Evolutionary conservation across 768 basidiomycete genomes (phyloP).

Genomic region (Mycena vulgaris): DNA sequence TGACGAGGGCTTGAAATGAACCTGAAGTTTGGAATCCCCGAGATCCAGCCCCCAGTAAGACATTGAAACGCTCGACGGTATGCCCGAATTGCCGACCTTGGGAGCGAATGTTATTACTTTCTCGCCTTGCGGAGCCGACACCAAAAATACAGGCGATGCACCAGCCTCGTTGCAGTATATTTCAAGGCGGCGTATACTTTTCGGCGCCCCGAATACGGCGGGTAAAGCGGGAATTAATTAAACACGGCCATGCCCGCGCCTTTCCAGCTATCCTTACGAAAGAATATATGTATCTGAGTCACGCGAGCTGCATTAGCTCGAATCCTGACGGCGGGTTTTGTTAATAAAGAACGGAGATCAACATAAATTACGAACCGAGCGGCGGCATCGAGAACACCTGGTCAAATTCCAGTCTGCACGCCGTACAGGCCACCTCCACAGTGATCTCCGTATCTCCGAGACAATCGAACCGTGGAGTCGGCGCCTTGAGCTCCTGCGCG

Average conservation of each 20-base stretch:
- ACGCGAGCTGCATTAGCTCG: conserved; percentile 35
- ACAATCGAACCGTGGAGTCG: conserved; percentile 13
- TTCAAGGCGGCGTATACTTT: background rate
- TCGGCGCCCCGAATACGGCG: background rate
- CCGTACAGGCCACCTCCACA: conserved; percentile 37
- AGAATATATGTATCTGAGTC: background rate
- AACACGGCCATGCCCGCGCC: background rate
- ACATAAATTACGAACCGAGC: conserved; percentile 29
- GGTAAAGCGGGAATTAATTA: background rate
- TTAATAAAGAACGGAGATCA: background rate
- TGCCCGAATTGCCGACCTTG: too few relatives aligned
- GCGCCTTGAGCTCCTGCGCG: conserved; percentile 4
- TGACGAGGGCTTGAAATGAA: background rate
- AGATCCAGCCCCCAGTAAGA: background rate
- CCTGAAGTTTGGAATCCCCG: background rate
- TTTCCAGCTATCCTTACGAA: background rate
- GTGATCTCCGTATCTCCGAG: conserved; percentile 13
- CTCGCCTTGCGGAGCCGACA: background rate
- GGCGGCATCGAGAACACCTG: conserved; percentile 40
- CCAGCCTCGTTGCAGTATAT: background rate
- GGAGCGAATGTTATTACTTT: too few relatives aligned
- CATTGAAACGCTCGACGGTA: too few relatives aligned
- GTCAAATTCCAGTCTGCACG: conserved; percentile 37
- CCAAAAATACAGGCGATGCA: too few relatives aligned
- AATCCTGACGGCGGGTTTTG: conserved; percentile 13